phyloP scores from a whole-genome alignment of 2,329 filamentous ascomycete species.

The Fusarium beomiforme region DNA sequence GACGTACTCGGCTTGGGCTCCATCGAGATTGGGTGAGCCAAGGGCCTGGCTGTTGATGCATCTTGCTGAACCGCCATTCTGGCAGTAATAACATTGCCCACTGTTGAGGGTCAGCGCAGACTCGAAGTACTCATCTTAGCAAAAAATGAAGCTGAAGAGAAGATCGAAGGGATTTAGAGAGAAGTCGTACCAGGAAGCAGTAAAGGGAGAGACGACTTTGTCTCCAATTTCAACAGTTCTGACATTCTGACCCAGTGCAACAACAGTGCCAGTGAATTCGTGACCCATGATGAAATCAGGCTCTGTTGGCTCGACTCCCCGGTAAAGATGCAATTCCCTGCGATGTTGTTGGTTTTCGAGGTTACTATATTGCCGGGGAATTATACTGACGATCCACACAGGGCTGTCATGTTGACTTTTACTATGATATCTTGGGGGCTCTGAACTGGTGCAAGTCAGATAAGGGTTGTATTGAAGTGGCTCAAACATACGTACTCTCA shows the following conservation, averaged over 20 bases:
- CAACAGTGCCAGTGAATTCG: slow-evolving; percentile 83
- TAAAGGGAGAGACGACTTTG: slow-evolving; percentile 86
- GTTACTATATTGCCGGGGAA: too few species aligned
- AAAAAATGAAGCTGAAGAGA: too few species aligned
- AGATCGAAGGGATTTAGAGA: too few species aligned
- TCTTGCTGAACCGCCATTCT: slow-evolving; percentile 77
- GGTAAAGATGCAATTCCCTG: slow-evolving; percentile 88
- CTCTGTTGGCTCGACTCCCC: slow-evolving; percentile 77
- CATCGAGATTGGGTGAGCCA: slow-evolving; percentile 74
- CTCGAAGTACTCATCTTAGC: too few species aligned
- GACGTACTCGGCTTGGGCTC: slow-evolving; percentile 84
- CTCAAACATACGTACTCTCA: slow-evolving; percentile 51
- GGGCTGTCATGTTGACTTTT: slow-evolving; percentile 83
- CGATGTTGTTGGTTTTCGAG: not conserved
- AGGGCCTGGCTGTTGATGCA: slow-evolving; percentile 78
- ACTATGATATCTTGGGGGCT: slow-evolving; percentile 80
- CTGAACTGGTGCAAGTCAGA: slow-evolving; percentile 59
- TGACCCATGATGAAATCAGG: slow-evolving; percentile 79
- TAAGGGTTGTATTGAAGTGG: fast-evolving
- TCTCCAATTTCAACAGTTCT: slow-evolving; percentile 78
- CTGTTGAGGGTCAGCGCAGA: slow-evolving; percentile 19
- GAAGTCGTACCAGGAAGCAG: slow-evolving; percentile 72
- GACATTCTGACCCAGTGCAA: slow-evolving; percentile 73
- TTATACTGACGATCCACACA: slow-evolving; percentile 79
- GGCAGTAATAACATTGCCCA: slow-evolving; percentile 83